phyloP scores from a whole-genome alignment of 805 yeast genomes.

The Nakazawaea wyomingensis region DNA sequence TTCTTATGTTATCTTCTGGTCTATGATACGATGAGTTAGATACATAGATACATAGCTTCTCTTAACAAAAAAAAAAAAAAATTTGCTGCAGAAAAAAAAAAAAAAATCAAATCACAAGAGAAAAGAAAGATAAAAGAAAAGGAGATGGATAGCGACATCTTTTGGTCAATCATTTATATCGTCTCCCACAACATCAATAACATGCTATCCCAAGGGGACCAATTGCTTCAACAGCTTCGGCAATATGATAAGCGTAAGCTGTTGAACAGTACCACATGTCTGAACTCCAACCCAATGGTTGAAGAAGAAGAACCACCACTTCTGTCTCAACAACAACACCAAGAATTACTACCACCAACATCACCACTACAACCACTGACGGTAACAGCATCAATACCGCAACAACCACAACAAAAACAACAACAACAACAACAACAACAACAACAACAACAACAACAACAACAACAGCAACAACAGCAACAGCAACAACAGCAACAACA shows the following conservation, averaged over 20 bases:
- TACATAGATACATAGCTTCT: neutral
- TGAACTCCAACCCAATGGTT: neutral
- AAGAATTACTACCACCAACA: neutral
- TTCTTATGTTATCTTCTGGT: neutral
- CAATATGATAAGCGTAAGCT: slow-evolving; percentile 26
- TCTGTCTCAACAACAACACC: neutral
- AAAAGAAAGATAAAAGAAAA: neutral
- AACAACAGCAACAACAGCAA: too few species aligned
- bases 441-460: too few species aligned
- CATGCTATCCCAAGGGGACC: slow-evolving; percentile 30
- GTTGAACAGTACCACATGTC: slow-evolving; percentile 4
- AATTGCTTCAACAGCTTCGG: slow-evolving; percentile 27
- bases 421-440: too few species aligned
- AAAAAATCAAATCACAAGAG: neutral
- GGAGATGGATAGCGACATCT: too few species aligned
- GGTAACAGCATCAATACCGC: too few species aligned
- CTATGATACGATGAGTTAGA: neutral
- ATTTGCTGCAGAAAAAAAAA: neutral
- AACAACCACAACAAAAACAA: too few species aligned
- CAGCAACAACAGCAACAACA: too few species aligned
- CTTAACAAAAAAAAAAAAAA: neutral
- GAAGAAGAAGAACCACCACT: neutral
- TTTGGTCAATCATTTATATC: too few species aligned
- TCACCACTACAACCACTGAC: too few species aligned
- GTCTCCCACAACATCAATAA: too few species aligned